A percentile compares a stretch with the other conserved stretches of the same genome.
Evolutionary conservation across 176 grass and related monocot genomes (phyloP).

Genomic region (Pontederia crassipes): DNA sequence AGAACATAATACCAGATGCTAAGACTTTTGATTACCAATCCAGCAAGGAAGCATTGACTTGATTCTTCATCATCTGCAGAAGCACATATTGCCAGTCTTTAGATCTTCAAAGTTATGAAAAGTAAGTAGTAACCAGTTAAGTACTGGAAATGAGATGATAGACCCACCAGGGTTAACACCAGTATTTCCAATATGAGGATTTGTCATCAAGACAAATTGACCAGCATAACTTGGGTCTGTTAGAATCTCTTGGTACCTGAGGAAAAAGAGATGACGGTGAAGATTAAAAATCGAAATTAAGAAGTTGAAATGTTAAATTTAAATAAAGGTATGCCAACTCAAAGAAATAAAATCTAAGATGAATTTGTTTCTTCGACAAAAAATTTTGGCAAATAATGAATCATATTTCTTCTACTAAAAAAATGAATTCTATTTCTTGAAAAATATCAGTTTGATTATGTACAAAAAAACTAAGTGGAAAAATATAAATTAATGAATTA

Average conservation of each 20-base stretch:
- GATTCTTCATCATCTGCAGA: conserved; percentile 88
- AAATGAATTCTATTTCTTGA: background rate
- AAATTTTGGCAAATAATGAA: too few relatives aligned
- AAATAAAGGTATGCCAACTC: too few relatives aligned
- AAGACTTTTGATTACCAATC: conserved; percentile 70
- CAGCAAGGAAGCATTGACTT: conserved; percentile 68
- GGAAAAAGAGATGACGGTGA: background rate
- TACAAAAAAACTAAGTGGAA: too few relatives aligned
- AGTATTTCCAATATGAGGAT: conserved; percentile 96
- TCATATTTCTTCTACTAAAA: too few relatives aligned
- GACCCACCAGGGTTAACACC: conserved; percentile 71
- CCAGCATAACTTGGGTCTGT: conserved; percentile 97
- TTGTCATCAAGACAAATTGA: conserved; percentile 95
- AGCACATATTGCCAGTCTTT: conserved; percentile 5
- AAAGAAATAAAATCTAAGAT: too few relatives aligned
- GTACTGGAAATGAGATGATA: background rate
- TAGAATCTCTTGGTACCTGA: conserved; percentile 94
- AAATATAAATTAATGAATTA: background rate
- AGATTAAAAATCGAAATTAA: too few relatives aligned
- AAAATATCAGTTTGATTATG: background rate
- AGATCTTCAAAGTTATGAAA: background rate
- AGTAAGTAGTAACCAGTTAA: background rate
- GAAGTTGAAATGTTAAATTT: too few relatives aligned
- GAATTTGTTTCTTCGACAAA: too few relatives aligned
- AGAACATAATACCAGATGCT: conserved; percentile 62